Evolutionary conservation across 2,329 filamentous ascomycete species (phyloP).

Genomic region (Magnaporthiopsis rhizophila): DNA sequence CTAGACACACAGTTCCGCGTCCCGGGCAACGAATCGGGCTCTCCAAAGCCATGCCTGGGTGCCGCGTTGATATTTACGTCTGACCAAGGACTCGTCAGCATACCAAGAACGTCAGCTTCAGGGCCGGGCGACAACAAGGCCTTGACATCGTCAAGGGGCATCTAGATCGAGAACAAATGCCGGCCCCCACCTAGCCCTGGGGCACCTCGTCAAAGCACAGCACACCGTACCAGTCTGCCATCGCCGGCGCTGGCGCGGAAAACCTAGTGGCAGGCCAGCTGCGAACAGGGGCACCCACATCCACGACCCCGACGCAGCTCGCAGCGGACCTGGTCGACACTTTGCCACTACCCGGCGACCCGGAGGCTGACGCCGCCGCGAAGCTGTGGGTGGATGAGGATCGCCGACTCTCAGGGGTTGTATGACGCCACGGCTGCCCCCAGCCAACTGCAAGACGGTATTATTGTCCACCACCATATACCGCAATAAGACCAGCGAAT

Average conservation of each 20-base stretch:
- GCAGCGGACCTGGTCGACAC: neutral
- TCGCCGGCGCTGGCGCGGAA: neutral
- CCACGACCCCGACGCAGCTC: neutral
- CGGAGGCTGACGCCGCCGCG: neutral
- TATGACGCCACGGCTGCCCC: neutral
- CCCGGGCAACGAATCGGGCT: too few relatives aligned
- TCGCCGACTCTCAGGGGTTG: neutral
- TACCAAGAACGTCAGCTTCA: neutral
- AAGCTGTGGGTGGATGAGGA: neutral
- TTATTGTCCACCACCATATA: too few relatives aligned
- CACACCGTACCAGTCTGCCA: constrained; percentile 34
- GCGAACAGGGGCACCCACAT: neutral
- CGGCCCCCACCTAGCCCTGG: constrained; percentile 22
- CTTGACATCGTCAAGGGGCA: constrained; percentile 6
- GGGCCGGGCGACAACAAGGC: neutral
- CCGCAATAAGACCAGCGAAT: too few relatives aligned
- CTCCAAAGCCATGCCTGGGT: neutral
- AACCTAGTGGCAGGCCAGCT: neutral
- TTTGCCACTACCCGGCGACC: neutral
- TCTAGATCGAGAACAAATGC: constrained; percentile 18
- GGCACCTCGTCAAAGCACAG: constrained; percentile 39
- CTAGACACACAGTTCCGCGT: too few relatives aligned
- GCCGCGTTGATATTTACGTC: neutral
- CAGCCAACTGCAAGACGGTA: too few relatives aligned
- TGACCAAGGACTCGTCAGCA: neutral